These are phyloP conservation scores for Aspergillus latus DNA, from an alignment of 2,329 filamentous ascomycete species.

Conservation along the genomic window DNA sequence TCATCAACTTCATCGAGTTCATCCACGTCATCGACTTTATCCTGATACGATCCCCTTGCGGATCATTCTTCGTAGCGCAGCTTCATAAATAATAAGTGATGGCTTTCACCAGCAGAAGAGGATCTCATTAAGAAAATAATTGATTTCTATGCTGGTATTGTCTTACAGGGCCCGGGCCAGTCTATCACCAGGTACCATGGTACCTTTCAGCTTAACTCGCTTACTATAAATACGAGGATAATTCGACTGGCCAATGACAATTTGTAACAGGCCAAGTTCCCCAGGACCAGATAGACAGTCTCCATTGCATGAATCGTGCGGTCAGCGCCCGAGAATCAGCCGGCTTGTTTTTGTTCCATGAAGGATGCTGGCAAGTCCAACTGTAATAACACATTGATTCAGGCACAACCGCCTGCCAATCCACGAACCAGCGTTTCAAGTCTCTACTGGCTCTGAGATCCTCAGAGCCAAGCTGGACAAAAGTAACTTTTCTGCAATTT, in stretches of 20 bases:
- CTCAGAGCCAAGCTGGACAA: background rate
- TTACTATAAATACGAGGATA: slow-evolving; percentile 6
- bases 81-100: background rate
- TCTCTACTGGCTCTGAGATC: too few relatives aligned
- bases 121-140: background rate
- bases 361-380: background rate
- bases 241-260: slow-evolving; percentile 1
- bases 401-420: background rate
- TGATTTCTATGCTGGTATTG: background rate
- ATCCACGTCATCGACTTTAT: slow-evolving; percentile 13
- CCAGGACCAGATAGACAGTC: background rate
- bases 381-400: background rate
- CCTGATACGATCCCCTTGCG: slow-evolving; percentile 13
- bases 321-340: background rate
- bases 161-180: background rate
- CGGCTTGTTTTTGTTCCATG: background rate
- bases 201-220: slow-evolving; percentile 1
- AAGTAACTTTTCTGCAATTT: background rate
- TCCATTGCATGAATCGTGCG: background rate
- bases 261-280: background rate
- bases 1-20: slow-evolving; percentile 6
- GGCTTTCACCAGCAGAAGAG: background rate
- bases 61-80: background rate
- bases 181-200: slow-evolving; percentile 3
- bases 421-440: too few relatives aligned